Base-by-base conservation (phyloP, 139 green algal species). In the Chlorokybus atmophyticus region DNA sequence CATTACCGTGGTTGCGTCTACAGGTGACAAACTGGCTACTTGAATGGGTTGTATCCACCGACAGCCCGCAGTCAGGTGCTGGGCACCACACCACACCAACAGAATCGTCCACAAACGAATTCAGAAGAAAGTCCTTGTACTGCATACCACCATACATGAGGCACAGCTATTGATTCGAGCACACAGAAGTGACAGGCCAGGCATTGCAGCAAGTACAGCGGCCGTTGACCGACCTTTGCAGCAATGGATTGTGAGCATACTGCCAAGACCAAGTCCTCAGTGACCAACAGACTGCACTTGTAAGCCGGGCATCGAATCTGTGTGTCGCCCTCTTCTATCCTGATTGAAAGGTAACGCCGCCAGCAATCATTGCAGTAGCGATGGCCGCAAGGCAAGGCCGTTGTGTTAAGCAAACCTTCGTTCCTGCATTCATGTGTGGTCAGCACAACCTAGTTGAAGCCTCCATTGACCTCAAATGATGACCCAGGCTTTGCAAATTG, bases 351-450 rank as follows among this genome's bases (percentile, higher is more conserved):
- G 49, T 63, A 64, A 19, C 17, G 24, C 50, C 21, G 10, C 57
- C 57, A 64, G 50, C 57, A 64, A n/a, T 14, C 21, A 50, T 64
- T 29, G n/a, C 57, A 64, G n/a, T 64, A 64, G 4, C 6, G 8
- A 50, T 64, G 57, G 8, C 50, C 48, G n/a, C 57, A 64, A 5
- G 57, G 5, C 29, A 64, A 8, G 14, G 7, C 8, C 50, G 10
- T 63, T 47, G 21, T n/a, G 8, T 19, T 28, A 50, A 64, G 6
- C 6, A 7, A 6, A n/a, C 47, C 57, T 7, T 14, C 24, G 57
- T 63, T n/a, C 8, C 48, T 7, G 57, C 57, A n/a, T n/a, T n/a
- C n/a, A n/a, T n/a, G n/a, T n/a, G n/a, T n/a, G n/a, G n/a, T n/a
- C n/a, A n/a, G n/a, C n/a, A n/a, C n/a, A n/a, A n/a, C n/a, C n/a